Conservation (phyloP, 345 rosid genomes). For the Aquilaria yunnanensis region DNA sequence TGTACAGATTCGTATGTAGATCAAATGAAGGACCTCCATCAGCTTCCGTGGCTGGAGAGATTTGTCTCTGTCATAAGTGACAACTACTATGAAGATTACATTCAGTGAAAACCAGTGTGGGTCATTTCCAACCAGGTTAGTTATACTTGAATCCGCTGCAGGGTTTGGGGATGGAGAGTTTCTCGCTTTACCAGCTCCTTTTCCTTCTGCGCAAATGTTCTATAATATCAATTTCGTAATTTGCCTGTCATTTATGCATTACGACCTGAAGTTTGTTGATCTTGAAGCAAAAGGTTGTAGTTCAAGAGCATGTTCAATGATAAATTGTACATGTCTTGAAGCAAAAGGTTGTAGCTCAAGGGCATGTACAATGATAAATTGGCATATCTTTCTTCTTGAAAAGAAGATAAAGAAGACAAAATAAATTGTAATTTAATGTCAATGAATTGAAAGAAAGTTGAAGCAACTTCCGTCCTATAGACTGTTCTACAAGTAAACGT, state of each 20-base stretch:
- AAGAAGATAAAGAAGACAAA: slow-evolving; percentile 18
- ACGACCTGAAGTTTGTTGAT: slow-evolving; percentile 9
- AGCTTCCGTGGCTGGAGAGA: slow-evolving; percentile 99
- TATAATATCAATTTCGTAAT: slow-evolving; percentile 7
- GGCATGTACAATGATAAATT: not conserved
- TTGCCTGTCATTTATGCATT: slow-evolving; percentile 8
- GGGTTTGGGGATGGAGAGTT: slow-evolving; percentile 26
- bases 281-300: slow-evolving; percentile 8
- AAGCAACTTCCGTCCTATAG: slow-evolving; percentile 2
- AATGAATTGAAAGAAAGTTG: slow-evolving; percentile 15
- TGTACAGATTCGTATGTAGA: slow-evolving; percentile 85
- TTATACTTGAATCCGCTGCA: slow-evolving; percentile 11
- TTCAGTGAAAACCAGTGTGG: slow-evolving; percentile 38
- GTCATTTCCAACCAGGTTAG: slow-evolving; percentile 12
- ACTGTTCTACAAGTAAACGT: too few relatives aligned
- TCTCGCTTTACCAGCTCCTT: slow-evolving; percentile 38
- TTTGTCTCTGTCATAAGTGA: slow-evolving; percentile 96
- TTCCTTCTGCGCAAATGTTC: slow-evolving; percentile 15
- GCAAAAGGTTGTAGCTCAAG: slow-evolving; percentile 8
- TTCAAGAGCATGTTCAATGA: not conserved
- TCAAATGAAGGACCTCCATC: slow-evolving; percentile 92
- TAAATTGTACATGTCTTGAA: not conserved
- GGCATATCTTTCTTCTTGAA: slow-evolving; percentile 22
- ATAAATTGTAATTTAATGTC: slow-evolving; percentile 8
- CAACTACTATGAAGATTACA: slow-evolving; percentile 74